Conservation (phyloP, 2,329 filamentous ascomycete species). For the Clathrospora elynae region DNA sequence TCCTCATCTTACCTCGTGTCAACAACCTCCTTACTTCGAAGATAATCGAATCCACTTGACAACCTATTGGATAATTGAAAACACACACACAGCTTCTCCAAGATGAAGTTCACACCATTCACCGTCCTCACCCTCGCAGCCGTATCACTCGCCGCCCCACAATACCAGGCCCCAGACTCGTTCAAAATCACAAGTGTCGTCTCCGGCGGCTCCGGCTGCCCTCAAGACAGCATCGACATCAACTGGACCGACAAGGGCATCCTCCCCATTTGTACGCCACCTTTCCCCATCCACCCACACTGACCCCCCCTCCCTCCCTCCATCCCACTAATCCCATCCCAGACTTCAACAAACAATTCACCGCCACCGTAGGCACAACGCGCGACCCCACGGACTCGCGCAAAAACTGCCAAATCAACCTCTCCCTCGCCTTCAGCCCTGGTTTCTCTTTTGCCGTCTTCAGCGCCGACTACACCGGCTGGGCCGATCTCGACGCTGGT, state of each 20-base stretch:
- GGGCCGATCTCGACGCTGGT: conserved; percentile 42
- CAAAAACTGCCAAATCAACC: conserved; percentile 49
- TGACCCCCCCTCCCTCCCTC: background rate
- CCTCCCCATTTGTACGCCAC: conserved; percentile 39
- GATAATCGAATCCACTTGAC: too few species aligned
- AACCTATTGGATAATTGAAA: conserved; percentile 1
- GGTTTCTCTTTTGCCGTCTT: conserved; percentile 48
- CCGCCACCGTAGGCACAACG: conserved; percentile 35
- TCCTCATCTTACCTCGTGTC: conserved; percentile 1
- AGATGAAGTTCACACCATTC: conserved; percentile 38
- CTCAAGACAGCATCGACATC: conserved; percentile 44
- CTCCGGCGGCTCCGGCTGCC: conserved; percentile 44
- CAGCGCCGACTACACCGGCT: conserved; percentile 45
- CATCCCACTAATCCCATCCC: conserved; percentile 3
- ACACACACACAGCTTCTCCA: conserved; percentile 3
- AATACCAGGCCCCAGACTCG: conserved; percentile 27
- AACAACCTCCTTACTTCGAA: background rate
- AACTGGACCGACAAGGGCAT: conserved; percentile 38
- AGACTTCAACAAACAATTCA: conserved; percentile 43
- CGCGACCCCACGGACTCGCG: conserved; percentile 35
- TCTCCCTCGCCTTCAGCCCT: conserved; percentile 40
- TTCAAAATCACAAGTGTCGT: conserved; percentile 42
- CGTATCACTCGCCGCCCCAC: conserved; percentile 26
- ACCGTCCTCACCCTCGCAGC: conserved; percentile 31
- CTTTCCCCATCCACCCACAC: background rate